Evolutionary conservation across 306 rosid species (phyloP).

Genomic region (Elaeagnus macrophylla): DNA sequence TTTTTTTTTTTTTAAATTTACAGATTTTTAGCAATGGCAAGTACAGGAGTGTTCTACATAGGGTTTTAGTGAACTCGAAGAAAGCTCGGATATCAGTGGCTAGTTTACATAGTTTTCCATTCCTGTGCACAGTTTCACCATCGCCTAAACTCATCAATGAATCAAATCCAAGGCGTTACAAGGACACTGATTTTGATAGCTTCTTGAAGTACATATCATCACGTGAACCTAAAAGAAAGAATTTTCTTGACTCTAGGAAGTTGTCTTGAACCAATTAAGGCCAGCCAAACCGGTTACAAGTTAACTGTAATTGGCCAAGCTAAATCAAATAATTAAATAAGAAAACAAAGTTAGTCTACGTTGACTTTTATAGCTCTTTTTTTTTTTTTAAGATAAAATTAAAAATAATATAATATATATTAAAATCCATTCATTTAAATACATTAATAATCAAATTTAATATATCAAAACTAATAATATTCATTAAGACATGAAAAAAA

Average conservation of each 20-base stretch:
- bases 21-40: conserved; percentile 27
- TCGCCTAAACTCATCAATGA: conserved; percentile 16
- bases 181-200: conserved; percentile 16
- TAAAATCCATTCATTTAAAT: too few species aligned
- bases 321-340: too few species aligned
- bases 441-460: too few species aligned
- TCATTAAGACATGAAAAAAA: too few species aligned
- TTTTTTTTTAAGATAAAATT: too few species aligned
- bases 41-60: conserved; percentile 24
- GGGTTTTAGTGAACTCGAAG: conserved; percentile 17
- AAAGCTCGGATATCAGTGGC: conserved; percentile 25
- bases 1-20: too few species aligned
- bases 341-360: too few species aligned
- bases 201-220: conserved; percentile 20
- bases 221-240: conserved; percentile 10
- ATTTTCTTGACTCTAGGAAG: conserved; percentile 20
- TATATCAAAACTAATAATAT: too few species aligned
- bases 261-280: not conserved
- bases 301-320: too few species aligned
- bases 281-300: too few species aligned
- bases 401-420: too few species aligned
- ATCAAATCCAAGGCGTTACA: conserved; percentile 23
- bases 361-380: too few species aligned
- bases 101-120: conserved; percentile 20
- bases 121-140: conserved; percentile 6